Evolutionary conservation across 495 filamentous ascomycete genomes (phyloP), one percentile per base, ranked within the genome.

Genomic region (Margaritispora aquatica): DNA sequence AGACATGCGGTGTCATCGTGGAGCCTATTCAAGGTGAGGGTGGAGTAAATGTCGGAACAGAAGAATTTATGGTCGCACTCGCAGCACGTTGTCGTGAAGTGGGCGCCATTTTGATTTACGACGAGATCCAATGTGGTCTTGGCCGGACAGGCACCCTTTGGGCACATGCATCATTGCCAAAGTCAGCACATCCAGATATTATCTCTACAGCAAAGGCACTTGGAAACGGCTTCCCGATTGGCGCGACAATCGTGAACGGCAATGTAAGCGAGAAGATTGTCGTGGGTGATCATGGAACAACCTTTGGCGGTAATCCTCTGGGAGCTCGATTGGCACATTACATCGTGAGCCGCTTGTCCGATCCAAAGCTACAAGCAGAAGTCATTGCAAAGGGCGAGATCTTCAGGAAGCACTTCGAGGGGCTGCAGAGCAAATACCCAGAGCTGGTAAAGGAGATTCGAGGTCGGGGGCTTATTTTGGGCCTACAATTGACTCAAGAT

Each of bases 21-120:
- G 94, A 98, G 77, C 94, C 94, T 15, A 97, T 98, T 62, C 94
- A 98, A 74, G 94, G 94, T 38, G 94, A 98, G 75, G 94, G 94
- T 36, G 94, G 94, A 61, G 86, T 98, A 34, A 88, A 90, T 62
- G 83, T 89, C 11, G 94, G 89, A 1, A 88, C 80, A 3, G 82
- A 86, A 2, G 87, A 88, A 60, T 98, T 97, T 71, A 78, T 97
- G 8, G 58, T 77, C 10, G 86, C 89, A 0, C 78, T 98, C 11
- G 87, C 87, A 56, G 80, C 80, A 62, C 82, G 91, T 53, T 97
- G 93, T 71, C 84, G 86, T 51, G 88, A 90, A 67, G 90, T 96
- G 26, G 89, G 89, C 36, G 95, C 94, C 0, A 80, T 97, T 10
- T 75, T 98, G 55, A 87, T 96, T 66, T 96, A 90, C 74, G 94